Conservation (phyloP, 352 stramenopile species). For the Globisporangium nodosum region DNA sequence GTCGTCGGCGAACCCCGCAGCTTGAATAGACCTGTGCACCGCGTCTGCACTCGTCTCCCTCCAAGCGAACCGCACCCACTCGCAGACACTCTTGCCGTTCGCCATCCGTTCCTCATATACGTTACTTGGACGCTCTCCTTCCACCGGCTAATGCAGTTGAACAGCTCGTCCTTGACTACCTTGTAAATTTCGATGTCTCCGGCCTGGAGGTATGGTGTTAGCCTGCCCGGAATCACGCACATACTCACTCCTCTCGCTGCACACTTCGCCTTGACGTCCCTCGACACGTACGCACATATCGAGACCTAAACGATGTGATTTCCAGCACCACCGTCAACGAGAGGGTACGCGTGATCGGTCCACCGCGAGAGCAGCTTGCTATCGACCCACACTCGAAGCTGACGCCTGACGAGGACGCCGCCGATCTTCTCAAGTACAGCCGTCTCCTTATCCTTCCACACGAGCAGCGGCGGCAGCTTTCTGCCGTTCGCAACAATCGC, state of each 20-base stretch:
- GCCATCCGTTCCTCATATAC: not conserved
- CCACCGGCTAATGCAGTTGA: not conserved
- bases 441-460: not conserved
- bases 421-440: not conserved
- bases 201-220: conserved; percentile 6
- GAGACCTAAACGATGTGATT: not conserved
- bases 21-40: not conserved
- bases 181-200: conserved; percentile 5
- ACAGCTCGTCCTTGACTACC: conserved; percentile 7
- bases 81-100: not conserved
- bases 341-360: not conserved
- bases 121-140: not conserved
- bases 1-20: not conserved
- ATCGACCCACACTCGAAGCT: not conserved
- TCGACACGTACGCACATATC: not conserved
- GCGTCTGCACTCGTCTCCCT: not conserved
- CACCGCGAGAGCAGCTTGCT: not conserved
- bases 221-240: conserved; percentile 1
- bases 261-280: conserved; percentile 1
- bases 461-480: not conserved
- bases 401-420: not conserved
- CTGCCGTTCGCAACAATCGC: not conserved
- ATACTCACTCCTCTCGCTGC: not conserved
- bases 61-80: not conserved
- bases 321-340: not conserved